A percentile compares a stretch with the other conserved stretches of the same genome.
phyloP scores from a whole-genome alignment of 192 early-diverging fungal genomes.

The Backusella psychrophila region DNA sequence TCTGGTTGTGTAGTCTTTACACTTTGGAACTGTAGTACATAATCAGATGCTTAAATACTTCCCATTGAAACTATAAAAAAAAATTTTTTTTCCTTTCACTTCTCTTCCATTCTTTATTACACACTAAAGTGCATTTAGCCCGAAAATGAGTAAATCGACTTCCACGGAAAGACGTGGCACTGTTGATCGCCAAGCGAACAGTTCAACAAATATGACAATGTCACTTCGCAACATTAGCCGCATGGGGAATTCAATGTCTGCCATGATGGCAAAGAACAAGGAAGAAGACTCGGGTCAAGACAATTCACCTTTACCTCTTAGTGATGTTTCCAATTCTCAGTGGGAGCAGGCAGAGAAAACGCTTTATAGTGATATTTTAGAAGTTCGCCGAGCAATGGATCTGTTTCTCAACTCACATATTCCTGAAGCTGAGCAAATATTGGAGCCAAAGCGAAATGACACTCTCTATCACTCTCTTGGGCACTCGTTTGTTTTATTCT shows the following conservation, averaged over 20 bases:
- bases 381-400: slow-evolving; percentile 63
- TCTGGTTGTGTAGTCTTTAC: not conserved
- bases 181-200: not conserved
- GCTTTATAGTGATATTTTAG: slow-evolving; percentile 55
- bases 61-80: not conserved
- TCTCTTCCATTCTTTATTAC: not conserved
- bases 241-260: slow-evolving; percentile 10
- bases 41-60: slow-evolving; percentile 9
- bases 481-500: slow-evolving; percentile 62
- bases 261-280: slow-evolving; percentile 1
- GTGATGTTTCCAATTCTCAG: not conserved
- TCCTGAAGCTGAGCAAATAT: slow-evolving; percentile 59
- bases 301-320: not conserved
- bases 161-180: not conserved
- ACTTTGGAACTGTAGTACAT: not conserved
- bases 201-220: not conserved
- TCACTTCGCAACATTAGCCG: not conserved
- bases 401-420: slow-evolving; percentile 80
- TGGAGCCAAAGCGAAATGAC: slow-evolving; percentile 39
- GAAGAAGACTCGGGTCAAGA: not conserved
- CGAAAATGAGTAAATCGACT: not conserved
- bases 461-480: slow-evolving; percentile 76
- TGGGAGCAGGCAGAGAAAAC: slow-evolving; percentile 7
- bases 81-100: not conserved
- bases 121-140: not conserved